Evolutionary conservation across 2,329 filamentous ascomycete species (phyloP).

Genomic region (Xylariaceae sp.): DNA sequence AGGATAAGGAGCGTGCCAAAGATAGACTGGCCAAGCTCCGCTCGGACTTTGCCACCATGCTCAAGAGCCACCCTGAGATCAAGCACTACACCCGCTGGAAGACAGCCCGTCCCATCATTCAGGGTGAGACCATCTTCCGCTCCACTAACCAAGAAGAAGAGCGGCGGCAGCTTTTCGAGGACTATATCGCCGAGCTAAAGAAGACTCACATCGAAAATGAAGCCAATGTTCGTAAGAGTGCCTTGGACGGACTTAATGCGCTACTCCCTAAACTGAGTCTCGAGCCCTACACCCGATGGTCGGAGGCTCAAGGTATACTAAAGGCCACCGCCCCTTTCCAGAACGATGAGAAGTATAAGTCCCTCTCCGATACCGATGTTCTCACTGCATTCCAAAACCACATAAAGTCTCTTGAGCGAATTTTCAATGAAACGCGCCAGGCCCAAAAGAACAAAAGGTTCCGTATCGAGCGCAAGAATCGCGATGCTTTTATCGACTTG

Average conservation of each 20-base stretch:
- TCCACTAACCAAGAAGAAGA: constrained; percentile 85
- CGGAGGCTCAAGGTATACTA: constrained; percentile 80
- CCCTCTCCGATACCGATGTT: constrained; percentile 83
- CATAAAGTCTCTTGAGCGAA: constrained; percentile 85
- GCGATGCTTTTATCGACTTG: constrained; percentile 74
- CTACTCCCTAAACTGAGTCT: constrained; percentile 77
- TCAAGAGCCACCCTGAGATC: constrained; percentile 94
- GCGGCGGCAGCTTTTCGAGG: constrained; percentile 84
- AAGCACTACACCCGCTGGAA: constrained; percentile 97
- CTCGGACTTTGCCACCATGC: constrained; percentile 91
- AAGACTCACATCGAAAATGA: constrained; percentile 76
- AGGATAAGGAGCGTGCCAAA: constrained; percentile 92
- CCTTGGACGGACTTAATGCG: constrained; percentile 76
- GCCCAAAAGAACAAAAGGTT: constrained; percentile 77
- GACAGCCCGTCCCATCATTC: constrained; percentile 88
- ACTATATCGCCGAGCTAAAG: constrained; percentile 83
- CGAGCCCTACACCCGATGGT: constrained; percentile 93
- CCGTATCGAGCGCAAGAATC: constrained; percentile 78
- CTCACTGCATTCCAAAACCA: constrained; percentile 92
- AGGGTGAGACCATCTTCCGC: constrained; percentile 92
- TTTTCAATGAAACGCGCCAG: constrained; percentile 87
- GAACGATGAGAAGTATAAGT: constrained; percentile 77
- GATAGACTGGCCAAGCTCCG: constrained; percentile 89
- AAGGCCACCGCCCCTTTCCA: constrained; percentile 73
- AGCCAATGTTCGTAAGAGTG: constrained; percentile 66